Conservation (phyloP, 2,329 filamentous ascomycete genomes). For the Dryadomyces sulphureus region DNA sequence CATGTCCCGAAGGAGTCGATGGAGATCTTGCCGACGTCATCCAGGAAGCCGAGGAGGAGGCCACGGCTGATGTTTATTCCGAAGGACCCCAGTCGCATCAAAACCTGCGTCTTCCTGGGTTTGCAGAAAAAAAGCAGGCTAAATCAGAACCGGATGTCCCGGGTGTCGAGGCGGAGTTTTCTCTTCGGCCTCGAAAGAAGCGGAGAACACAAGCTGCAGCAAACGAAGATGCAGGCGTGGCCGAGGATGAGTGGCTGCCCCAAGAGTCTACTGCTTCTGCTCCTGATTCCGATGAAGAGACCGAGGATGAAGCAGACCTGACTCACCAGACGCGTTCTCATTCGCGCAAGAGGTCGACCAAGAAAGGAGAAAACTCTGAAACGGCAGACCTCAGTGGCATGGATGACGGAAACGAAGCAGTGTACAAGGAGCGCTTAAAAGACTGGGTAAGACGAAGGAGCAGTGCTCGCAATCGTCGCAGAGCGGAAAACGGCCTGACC, state of each 20-base stretch:
- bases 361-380: slow-evolving; percentile 11
- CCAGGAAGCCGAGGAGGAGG: slow-evolving; percentile 68
- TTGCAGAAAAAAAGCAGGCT: slow-evolving; percentile 31
- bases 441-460: slow-evolving; percentile 52
- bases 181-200: slow-evolving; percentile 43
- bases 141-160: slow-evolving; percentile 16
- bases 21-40: slow-evolving; percentile 64
- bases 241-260: slow-evolving; percentile 8
- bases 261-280: slow-evolving; percentile 13
- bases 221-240: slow-evolving; percentile 13
- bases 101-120: slow-evolving; percentile 57
- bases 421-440: slow-evolving; percentile 62
- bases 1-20: slow-evolving; percentile 44
- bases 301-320: slow-evolving; percentile 8
- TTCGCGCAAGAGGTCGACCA: slow-evolving; percentile 16
- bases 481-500: slow-evolving; percentile 20
- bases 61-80: slow-evolving; percentile 27
- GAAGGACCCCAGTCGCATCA: slow-evolving; percentile 52
- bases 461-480: slow-evolving; percentile 21
- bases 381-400: slow-evolving; percentile 41
- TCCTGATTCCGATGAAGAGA: slow-evolving; percentile 10
- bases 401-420: slow-evolving; percentile 77
- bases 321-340: slow-evolving; percentile 12
- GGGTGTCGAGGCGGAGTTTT: slow-evolving; percentile 36
- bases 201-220: slow-evolving; percentile 24